These are phyloP conservation scores for Trametes coccinea DNA, from an alignment of 768 basidiomycete genomes.

Conservation along the genomic window DNA sequence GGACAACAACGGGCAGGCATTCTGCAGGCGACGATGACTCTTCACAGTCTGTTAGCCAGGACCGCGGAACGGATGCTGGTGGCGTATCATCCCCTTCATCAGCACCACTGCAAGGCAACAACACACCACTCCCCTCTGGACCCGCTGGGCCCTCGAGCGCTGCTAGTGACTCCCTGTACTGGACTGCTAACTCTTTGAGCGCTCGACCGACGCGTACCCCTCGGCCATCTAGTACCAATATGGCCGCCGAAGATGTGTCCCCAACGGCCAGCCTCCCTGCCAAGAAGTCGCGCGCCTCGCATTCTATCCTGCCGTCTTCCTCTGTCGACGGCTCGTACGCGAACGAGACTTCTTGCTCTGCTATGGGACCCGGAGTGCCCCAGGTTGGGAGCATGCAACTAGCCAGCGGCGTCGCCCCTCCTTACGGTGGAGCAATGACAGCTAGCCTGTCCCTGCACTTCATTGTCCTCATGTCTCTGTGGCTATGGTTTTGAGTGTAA, in stretches of 20 bases:
- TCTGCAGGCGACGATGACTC: background rate
- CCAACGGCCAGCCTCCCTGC: constrained; percentile 21
- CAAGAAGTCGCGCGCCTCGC: constrained; percentile 1
- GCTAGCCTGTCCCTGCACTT: background rate
- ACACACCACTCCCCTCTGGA: background rate
- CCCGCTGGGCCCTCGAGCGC: background rate
- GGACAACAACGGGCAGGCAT: background rate
- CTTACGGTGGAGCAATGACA: background rate
- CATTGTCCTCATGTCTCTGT: constrained; percentile 6
- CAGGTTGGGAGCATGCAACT: constrained; percentile 12
- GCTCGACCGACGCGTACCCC: background rate
- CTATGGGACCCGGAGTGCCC: constrained; percentile 8
- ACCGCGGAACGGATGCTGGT: background rate
- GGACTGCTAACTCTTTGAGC: background rate
- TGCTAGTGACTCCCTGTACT: background rate
- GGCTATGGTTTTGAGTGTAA: background rate
- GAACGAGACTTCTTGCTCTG: background rate
- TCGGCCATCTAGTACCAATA: background rate
- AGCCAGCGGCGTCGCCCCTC: background rate
- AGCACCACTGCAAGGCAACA: background rate
- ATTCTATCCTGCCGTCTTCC: background rate
- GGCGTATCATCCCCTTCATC: background rate
- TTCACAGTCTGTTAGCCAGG: background rate
- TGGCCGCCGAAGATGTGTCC: background rate
- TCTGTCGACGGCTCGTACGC: background rate